Evolutionary conservation across 73 alveolate genomes (phyloP).

Genomic region (Diophrys appendiculata): DNA sequence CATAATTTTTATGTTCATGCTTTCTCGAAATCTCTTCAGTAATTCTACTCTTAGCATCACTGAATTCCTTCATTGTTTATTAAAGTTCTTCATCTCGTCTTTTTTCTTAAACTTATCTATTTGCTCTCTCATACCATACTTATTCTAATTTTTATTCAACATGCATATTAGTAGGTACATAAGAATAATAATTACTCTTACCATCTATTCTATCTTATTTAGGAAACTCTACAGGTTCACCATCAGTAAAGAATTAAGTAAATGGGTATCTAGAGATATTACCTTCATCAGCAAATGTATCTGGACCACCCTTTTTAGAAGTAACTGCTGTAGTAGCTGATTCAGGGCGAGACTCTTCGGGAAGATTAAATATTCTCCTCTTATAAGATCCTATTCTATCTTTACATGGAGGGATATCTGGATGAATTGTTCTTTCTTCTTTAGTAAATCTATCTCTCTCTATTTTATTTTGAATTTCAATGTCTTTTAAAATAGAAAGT

Average conservation of each 20-base stretch:
- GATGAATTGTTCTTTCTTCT: background rate
- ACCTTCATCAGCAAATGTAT: background rate
- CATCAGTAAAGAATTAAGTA: background rate
- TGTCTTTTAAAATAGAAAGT: background rate
- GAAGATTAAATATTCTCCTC: background rate
- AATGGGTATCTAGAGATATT: background rate
- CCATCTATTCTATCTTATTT: constrained; percentile 62
- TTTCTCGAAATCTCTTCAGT: constrained; percentile 32
- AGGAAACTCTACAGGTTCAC: background rate
- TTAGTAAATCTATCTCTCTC: background rate
- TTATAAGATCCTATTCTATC: constrained; percentile 1
- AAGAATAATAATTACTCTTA: constrained; percentile 22
- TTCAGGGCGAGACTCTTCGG: background rate
- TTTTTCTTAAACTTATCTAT: constrained; percentile 20
- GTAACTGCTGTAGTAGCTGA: background rate
- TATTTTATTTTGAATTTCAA: background rate
- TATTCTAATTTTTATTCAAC: constrained; percentile 28
- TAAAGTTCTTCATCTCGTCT: constrained; percentile 45
- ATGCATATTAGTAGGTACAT: constrained; percentile 20
- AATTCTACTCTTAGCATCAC: constrained; percentile 44
- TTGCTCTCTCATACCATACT: constrained; percentile 25
- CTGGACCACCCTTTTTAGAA: background rate
- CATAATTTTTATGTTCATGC: constrained; percentile 27
- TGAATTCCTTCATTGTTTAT: constrained; percentile 31
- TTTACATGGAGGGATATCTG: constrained; percentile 14